These are phyloP conservation scores for Gynochthodes officinalis DNA, from an alignment of 257 asterid genomes.

Conservation along the genomic window DNA sequence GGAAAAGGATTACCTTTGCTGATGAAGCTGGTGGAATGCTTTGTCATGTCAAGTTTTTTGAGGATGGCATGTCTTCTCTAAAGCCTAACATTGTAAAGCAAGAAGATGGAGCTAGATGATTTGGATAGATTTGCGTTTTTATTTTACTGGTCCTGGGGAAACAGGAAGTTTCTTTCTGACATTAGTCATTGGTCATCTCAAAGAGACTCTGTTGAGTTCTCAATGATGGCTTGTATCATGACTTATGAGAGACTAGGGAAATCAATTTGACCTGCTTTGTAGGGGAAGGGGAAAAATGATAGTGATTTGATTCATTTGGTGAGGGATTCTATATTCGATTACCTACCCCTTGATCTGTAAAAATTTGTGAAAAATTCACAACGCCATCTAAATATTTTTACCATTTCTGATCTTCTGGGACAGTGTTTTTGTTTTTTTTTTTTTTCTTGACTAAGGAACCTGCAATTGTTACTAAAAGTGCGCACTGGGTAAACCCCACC, in stretches of 20 bases:
- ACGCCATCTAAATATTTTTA: background rate
- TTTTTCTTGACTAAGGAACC: too few species aligned
- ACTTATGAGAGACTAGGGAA: background rate
- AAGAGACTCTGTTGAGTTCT: background rate
- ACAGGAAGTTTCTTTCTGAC: background rate
- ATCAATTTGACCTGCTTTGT: background rate
- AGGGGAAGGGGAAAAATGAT: background rate
- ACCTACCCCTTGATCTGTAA: constrained; percentile 1
- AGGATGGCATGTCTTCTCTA: constrained; percentile 30
- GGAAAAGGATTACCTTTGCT: constrained; percentile 69
- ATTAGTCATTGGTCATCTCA: background rate
- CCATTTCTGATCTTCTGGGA: background rate
- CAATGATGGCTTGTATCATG: background rate
- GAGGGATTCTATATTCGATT: background rate
- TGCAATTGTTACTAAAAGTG: too few species aligned
- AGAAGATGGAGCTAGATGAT: constrained; percentile 20
- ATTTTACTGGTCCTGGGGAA: background rate
- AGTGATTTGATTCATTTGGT: background rate
- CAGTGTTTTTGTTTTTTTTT: background rate
- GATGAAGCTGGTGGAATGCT: constrained; percentile 90
- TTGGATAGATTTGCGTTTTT: background rate
- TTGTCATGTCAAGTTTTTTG: constrained; percentile 61
- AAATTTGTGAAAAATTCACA: background rate
- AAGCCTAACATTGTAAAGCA: constrained; percentile 25
- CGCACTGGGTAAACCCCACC: too few species aligned